phyloP scores from a whole-genome alignment of 768 basidiomycete species.

The Podaxis pistillaris region DNA sequence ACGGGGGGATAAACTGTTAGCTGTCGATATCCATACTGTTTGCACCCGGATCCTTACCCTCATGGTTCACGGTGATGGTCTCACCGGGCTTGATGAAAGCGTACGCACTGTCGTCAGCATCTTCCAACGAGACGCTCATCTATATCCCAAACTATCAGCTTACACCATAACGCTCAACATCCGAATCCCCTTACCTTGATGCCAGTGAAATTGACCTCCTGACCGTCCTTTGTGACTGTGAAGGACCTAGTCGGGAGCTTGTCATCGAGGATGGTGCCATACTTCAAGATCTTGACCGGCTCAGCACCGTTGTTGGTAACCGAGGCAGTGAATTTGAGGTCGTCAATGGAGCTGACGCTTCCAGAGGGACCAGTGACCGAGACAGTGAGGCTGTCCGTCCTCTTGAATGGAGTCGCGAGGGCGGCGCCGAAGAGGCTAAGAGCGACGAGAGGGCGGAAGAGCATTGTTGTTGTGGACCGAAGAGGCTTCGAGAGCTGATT shows the following conservation, averaged over 20 bases:
- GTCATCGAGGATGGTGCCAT: slow-evolving; percentile 44
- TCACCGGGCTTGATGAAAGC: slow-evolving; percentile 38
- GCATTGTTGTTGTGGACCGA: slow-evolving; percentile 20
- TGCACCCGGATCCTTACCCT: slow-evolving; percentile 23
- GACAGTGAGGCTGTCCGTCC: slow-evolving; percentile 31
- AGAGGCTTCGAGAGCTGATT: not conserved
- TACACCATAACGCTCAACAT: not conserved
- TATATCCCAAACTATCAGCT: slow-evolving; percentile 15
- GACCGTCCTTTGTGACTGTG: slow-evolving; percentile 37
- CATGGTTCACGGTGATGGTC: slow-evolving; percentile 36
- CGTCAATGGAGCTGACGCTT: slow-evolving; percentile 34
- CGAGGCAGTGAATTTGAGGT: slow-evolving; percentile 38
- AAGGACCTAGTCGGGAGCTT: slow-evolving; percentile 43
- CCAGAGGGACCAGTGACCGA: slow-evolving; percentile 25
- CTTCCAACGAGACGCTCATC: slow-evolving; percentile 35
- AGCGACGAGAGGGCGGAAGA: slow-evolving; percentile 26
- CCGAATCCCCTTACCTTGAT: slow-evolving; percentile 32
- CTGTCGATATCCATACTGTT: not conserved
- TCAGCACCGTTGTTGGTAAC: slow-evolving; percentile 41
- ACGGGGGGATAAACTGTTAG: not conserved
- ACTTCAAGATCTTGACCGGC: slow-evolving; percentile 42
- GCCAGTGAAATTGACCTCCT: slow-evolving; percentile 39
- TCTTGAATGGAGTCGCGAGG: slow-evolving; percentile 31
- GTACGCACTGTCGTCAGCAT: slow-evolving; percentile 39
- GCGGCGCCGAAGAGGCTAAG: slow-evolving; percentile 26